A percentile compares a stretch with the other conserved stretches of the same genome.
Evolutionary conservation across 2,329 filamentous ascomycete genomes (phyloP).

Genomic region (Fonsecaea pugnacius): DNA sequence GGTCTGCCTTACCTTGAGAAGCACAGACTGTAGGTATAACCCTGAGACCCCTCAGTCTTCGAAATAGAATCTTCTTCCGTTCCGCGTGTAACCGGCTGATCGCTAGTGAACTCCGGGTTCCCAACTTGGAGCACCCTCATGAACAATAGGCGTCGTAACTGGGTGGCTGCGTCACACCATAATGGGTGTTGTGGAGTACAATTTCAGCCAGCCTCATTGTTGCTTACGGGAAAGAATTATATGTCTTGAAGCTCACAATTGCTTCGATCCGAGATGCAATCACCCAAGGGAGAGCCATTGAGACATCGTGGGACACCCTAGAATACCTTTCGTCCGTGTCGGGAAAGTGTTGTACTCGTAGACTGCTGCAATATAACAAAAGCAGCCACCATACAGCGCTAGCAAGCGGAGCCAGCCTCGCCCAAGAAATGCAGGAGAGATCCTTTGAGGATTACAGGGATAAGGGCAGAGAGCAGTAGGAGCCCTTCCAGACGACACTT

Average conservation of each 20-base stretch:
- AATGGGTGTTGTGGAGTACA: not conserved
- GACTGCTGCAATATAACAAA: not conserved
- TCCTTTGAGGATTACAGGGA: not conserved
- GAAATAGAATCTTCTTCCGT: constrained; percentile 4
- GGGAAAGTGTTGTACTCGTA: not conserved
- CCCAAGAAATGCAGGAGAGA: not conserved
- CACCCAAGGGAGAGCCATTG: not conserved
- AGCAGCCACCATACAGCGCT: not conserved
- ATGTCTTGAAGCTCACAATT: not conserved
- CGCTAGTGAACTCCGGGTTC: not conserved
- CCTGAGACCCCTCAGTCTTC: not conserved
- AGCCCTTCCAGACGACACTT: not conserved
- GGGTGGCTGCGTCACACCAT: constrained; percentile 3
- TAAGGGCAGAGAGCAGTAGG: not conserved
- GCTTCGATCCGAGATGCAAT: not conserved
- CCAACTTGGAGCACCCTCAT: not conserved
- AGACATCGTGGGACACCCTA: not conserved
- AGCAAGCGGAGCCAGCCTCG: not conserved
- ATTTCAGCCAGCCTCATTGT: not conserved
- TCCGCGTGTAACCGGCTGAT: constrained; percentile 17
- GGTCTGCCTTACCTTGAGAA: constrained; percentile 3
- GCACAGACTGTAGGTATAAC: not conserved
- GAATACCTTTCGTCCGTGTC: not conserved
- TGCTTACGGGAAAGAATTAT: not conserved
- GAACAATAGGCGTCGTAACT: constrained; percentile 4